Evolutionary conservation across 805 yeast genomes (phyloP), one percentile per base, ranked within the genome.

Genomic region (Lipomyces orientalis): DNA sequence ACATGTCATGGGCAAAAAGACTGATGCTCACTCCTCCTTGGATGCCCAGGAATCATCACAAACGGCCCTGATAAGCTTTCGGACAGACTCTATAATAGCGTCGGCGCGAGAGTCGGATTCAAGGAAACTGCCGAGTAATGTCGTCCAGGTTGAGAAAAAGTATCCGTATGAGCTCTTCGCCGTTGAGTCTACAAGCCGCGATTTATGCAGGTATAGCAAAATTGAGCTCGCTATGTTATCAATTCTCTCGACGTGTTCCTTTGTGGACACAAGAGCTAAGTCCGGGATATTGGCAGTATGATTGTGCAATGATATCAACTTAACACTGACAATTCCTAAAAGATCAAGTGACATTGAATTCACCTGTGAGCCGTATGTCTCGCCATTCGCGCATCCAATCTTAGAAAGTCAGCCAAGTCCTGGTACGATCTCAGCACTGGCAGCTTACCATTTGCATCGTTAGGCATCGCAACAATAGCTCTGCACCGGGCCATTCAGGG

Each of bases 401-500:
- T 58, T 19, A 22, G 22, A 22, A 25, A 19, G 65, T 60, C 55
- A 58, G 39, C 54, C 8, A n/a, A 52, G 19, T 52, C 16, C 34
- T 16, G 33, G 10, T 4, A 9, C 34, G 4, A 4, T n/a, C n/a
- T 52, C 29, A 12, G 55, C 34, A 52, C 16, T 31, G 19, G 54
- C 22, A 52, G 7, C 54, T 29, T 43, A 64, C 61, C 72, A 69
- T 64, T 12, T 54, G 59, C 64, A 64, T 66, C 10, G 68, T 46
- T 33, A 69, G 43, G 3, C 65, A 54, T 9, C 71, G 61, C 6
- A 90, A 76, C 16, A 90, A 71, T 0, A 80, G 71, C 67, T 86
- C 90, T 0, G 88, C 82, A 0, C 85, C 86, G 0, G 91, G 81
- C 86, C 89, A 91, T 64, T 86, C 88, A 0, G 92, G 90, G 8